Conservation (phyloP, 257 asterid genomes). For the Nicotiana benthamiana region DNA sequence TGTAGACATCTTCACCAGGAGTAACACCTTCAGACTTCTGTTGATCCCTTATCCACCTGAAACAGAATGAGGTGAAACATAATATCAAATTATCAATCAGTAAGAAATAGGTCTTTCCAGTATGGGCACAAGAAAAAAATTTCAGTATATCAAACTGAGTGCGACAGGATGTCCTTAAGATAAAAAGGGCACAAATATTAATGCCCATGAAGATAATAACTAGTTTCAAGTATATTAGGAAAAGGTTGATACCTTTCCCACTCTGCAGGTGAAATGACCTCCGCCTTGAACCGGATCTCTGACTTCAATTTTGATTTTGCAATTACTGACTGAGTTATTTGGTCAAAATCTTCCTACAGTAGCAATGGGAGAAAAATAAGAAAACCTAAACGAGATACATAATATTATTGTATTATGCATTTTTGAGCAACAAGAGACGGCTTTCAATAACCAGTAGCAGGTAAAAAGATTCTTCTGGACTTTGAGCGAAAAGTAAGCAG, state of each 20-base stretch:
- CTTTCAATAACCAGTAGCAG: not conserved
- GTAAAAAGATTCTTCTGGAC: not conserved
- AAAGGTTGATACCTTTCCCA: slow-evolving; percentile 77
- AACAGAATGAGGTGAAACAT: not conserved
- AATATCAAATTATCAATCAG: not conserved
- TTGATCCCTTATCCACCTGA: slow-evolving; percentile 94
- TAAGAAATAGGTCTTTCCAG: not conserved
- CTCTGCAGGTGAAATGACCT: slow-evolving; percentile 70
- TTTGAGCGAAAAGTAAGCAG: not conserved
- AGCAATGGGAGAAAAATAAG: slow-evolving; percentile 16
- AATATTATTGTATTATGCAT: not conserved
- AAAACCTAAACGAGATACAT: not conserved
- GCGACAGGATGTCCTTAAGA: not conserved
- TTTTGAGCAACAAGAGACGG: not conserved
- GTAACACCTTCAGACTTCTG: slow-evolving; percentile 81
- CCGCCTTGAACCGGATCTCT: slow-evolving; percentile 93
- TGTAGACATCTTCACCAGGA: slow-evolving; percentile 92
- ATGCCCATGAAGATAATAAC: not conserved
- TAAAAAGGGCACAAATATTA: not conserved
- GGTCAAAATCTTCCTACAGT: slow-evolving; percentile 81
- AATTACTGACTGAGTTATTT: slow-evolving; percentile 63
- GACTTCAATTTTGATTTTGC: slow-evolving; percentile 80
- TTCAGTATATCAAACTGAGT: not conserved
- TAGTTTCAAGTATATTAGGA: not conserved
- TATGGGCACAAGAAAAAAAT: not conserved